Evolutionary conservation across 257 asterid species (phyloP).

Genomic region (Solanum lycopersicoides): DNA sequence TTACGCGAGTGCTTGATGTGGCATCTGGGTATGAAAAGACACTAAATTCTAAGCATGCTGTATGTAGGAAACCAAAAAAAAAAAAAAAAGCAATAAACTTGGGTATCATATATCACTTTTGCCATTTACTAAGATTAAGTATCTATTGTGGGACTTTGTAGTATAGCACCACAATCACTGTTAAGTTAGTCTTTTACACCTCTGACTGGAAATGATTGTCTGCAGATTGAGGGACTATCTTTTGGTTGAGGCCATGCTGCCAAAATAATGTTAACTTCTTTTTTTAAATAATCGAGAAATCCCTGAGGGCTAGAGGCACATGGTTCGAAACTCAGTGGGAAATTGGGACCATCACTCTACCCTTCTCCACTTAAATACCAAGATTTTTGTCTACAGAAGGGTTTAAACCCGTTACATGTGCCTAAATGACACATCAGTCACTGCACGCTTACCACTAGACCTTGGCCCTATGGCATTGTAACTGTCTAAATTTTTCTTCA

Average conservation of each 20-base stretch:
- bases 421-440: not conserved
- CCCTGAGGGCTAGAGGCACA: not conserved
- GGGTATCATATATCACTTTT: not conserved
- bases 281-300: not conserved
- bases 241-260: not conserved
- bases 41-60: not conserved
- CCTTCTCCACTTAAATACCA: not conserved
- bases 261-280: not conserved
- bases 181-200: not conserved
- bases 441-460: not conserved
- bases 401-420: not conserved
- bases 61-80: not conserved
- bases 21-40: not conserved
- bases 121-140: not conserved
- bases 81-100: too few relatives aligned
- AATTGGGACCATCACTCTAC: not conserved
- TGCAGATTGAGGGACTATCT: not conserved
- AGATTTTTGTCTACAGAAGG: not conserved
- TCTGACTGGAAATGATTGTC: not conserved
- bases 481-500: not conserved
- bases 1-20: not conserved
- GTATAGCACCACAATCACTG: not conserved
- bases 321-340: not conserved
- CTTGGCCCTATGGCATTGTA: not conserved
- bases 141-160: not conserved